phyloP scores from a whole-genome alignment of 2,329 filamentous ascomycete species.

The Calonectria fujianensis region DNA sequence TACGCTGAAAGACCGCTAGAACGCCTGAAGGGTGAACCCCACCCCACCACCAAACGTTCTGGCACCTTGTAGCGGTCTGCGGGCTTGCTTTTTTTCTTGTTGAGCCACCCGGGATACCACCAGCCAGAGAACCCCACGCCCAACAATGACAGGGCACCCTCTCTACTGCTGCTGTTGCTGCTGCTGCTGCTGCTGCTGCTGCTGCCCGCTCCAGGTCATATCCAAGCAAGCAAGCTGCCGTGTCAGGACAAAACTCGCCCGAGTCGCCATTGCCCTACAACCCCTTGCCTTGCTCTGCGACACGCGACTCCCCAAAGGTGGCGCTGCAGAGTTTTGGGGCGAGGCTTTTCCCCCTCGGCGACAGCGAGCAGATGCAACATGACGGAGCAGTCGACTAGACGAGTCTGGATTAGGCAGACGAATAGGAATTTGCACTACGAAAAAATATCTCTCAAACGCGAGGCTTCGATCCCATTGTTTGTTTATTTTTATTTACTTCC shows the following conservation, averaged over 20 bases:
- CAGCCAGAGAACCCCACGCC: not conserved
- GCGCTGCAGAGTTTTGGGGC: slow-evolving; percentile 52
- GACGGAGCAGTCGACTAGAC: slow-evolving; percentile 33
- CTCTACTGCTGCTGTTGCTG: too few relatives aligned
- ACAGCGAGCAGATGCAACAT: slow-evolving; percentile 39
- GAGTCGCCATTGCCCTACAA: not conserved
- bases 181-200: too few relatives aligned
- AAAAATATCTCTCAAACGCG: slow-evolving; percentile 15
- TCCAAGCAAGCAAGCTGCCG: not conserved
- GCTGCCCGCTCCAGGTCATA: not conserved
- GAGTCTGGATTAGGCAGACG: slow-evolving; percentile 36
- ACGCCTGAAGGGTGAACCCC: not conserved
- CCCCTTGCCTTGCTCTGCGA: not conserved
- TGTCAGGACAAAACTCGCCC: not conserved
- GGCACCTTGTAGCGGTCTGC: slow-evolving; percentile 15
- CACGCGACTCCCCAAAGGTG: slow-evolving; percentile 46
- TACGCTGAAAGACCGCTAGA: slow-evolving; percentile 2
- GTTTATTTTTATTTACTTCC: slow-evolving; percentile 5
- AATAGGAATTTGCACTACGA: slow-evolving; percentile 12
- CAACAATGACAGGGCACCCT: not conserved
- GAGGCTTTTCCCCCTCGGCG: slow-evolving; percentile 44
- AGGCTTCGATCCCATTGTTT: not conserved
- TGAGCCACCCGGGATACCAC: not conserved
- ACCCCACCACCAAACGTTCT: slow-evolving; percentile 1
- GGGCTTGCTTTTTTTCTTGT: not conserved